Evolutionary conservation across 805 yeast species (phyloP).

Genomic region (Saccharomycopsis lassenensis): DNA sequence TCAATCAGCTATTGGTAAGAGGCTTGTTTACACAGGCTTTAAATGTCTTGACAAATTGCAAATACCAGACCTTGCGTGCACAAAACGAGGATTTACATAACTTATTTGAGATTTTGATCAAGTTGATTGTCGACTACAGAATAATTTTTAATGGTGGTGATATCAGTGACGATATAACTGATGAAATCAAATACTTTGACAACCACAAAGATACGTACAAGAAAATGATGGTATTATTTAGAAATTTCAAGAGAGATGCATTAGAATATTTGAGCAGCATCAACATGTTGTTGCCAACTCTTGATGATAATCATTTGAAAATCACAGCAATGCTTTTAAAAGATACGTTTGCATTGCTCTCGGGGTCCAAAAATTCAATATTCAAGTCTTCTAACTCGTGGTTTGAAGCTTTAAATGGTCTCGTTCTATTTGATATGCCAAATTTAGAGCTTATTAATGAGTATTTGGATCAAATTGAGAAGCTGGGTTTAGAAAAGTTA

Average conservation of each 20-base stretch:
- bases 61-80: constrained; percentile 29
- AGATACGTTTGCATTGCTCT: constrained; percentile 25
- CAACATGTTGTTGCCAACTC: constrained; percentile 2
- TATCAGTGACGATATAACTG: constrained; percentile 3
- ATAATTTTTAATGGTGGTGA: constrained; percentile 4
- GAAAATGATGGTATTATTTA: neutral
- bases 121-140: constrained; percentile 12
- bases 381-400: constrained; percentile 43
- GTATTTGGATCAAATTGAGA: constrained; percentile 23
- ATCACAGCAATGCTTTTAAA: constrained; percentile 11
- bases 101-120: constrained; percentile 20
- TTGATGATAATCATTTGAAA: neutral
- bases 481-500: constrained; percentile 4
- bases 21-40: constrained; percentile 52
- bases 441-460: constrained; percentile 32
- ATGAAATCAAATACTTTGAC: neutral
- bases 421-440: constrained; percentile 53
- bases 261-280: constrained; percentile 4
- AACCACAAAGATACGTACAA: constrained; percentile 1
- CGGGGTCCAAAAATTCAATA: constrained; percentile 36
- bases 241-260: constrained; percentile 9
- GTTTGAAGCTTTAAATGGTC: constrained; percentile 55
- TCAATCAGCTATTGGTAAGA: constrained; percentile 46
- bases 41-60: constrained; percentile 33
- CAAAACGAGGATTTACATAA: constrained; percentile 2